These are phyloP conservation scores for Quercus tomentella DNA, from an alignment of 331 rosid genomes.

Conservation along the genomic window DNA sequence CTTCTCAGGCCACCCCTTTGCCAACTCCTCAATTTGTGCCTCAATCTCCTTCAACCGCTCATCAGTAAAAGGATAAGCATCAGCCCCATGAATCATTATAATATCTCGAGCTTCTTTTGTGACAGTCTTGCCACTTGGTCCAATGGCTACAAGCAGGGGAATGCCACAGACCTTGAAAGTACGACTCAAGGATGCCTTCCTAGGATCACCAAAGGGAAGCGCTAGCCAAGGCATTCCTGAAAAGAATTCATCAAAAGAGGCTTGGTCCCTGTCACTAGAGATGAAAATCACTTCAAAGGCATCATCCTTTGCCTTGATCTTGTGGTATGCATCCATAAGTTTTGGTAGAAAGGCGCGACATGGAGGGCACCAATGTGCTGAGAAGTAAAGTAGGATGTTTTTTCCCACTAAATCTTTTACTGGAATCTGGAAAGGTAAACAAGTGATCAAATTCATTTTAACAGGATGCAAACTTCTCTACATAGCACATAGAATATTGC, in stretches of 20 bases:
- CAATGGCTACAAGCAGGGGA: slow-evolving; percentile 59
- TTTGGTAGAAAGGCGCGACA: slow-evolving; percentile 67
- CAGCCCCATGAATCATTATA: slow-evolving; percentile 42
- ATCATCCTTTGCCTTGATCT: slow-evolving; percentile 50
- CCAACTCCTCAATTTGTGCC: slow-evolving; percentile 32
- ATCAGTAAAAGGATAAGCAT: slow-evolving; percentile 63
- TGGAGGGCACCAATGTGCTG: slow-evolving; percentile 74
- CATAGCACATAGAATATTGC: not conserved
- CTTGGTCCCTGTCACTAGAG: slow-evolving; percentile 62
- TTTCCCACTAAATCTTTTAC: slow-evolving; percentile 61
- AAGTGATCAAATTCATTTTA: not conserved
- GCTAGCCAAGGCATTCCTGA: slow-evolving; percentile 77
- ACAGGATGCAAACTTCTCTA: not conserved
- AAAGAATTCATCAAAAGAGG: slow-evolving; percentile 52
- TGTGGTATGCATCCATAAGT: slow-evolving; percentile 48
- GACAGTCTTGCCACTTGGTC: slow-evolving; percentile 53
- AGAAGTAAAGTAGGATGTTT: slow-evolving; percentile 64
- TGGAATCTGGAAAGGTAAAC: slow-evolving; percentile 34
- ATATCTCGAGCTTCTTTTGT: slow-evolving; percentile 43
- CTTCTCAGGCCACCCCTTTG: slow-evolving; percentile 63
- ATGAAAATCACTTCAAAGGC: slow-evolving; percentile 60
- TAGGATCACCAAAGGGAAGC: slow-evolving; percentile 64
- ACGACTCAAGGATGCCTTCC: slow-evolving; percentile 48
- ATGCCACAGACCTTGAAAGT: slow-evolving; percentile 52
- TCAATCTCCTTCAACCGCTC: slow-evolving; percentile 44